Base-by-base conservation (phyloP, 164 flowering plant species). In the Sextonia rubra region DNA sequence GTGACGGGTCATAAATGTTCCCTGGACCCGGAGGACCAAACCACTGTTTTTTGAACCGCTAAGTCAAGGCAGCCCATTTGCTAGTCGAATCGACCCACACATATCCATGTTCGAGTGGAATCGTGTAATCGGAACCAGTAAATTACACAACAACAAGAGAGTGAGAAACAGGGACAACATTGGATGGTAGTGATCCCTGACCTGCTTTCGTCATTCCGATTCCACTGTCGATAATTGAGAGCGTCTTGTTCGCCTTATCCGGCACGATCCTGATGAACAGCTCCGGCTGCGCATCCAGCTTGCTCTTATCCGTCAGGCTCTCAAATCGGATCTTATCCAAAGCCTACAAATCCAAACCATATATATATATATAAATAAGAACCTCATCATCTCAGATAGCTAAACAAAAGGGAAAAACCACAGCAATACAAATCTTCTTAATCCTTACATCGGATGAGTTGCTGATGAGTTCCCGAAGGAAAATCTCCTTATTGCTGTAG, bases 251-350 rank as follows among this genome's bases (percentile, higher is more conserved):
- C 22, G 30, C 78, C 75, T 84, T 84, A 25, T 84, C 86, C 24
- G 85, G 86, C 27, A 84, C 82, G 20, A 84, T 67, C 23, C 82
- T 52, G 20, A 84, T 82, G 76, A 84, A 84, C 6, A 84, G 81
- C 75, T 84, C 87, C 3, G 85, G 87, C 64, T 82, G 87, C 1
- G 76, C 83, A 56, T 79, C 82, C 49, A 84, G 81, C 80, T 82
- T 82, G 80, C 85, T 82, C 76, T 79, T 82, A 69, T 84, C 85
- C 5, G 83, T 82, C 77, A 82, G 69, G 37, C 87, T 79, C 71
- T 84, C 87, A 37, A 78, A 84, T 2, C 87, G 70, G 52, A 84
- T 84, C 78, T 84, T 84, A 23, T 84, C 87, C 81, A 84, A 72
- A 4, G 85, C 81, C 79, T 73, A 27, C 56, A 12, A 9, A 4